Evolutionary conservation across 1,139 yeast species (phyloP).

Genomic region (Yamadazyma jaroonii): DNA sequence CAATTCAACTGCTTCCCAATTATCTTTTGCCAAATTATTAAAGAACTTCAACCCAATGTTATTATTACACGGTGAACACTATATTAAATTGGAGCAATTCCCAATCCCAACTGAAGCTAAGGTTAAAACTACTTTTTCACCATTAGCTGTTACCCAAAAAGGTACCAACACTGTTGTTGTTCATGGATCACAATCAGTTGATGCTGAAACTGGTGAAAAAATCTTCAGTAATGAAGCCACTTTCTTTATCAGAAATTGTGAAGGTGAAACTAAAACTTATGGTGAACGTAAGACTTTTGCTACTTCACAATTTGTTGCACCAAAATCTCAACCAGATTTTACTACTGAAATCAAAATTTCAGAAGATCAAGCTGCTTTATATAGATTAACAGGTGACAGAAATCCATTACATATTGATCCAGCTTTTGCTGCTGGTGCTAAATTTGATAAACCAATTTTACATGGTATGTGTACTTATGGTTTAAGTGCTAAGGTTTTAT

Average conservation of each 20-base stretch:
- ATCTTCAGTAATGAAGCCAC: slow-evolving; percentile 83
- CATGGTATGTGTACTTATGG: slow-evolving; percentile 94
- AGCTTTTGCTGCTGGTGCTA: slow-evolving; percentile 81
- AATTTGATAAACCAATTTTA: slow-evolving; percentile 81
- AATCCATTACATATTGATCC: slow-evolving; percentile 97
- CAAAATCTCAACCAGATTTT: slow-evolving; percentile 67
- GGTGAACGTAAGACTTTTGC: slow-evolving; percentile 57
- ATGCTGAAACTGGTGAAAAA: slow-evolving; percentile 65
- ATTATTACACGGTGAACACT: slow-evolving; percentile 94
- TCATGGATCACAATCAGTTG: slow-evolving; percentile 70
- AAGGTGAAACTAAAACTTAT: slow-evolving; percentile 56
- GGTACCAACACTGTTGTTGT: slow-evolving; percentile 84
- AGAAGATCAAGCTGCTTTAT: slow-evolving; percentile 80
- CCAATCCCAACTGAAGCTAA: slow-evolving; percentile 77
- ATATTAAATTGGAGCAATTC: slow-evolving; percentile 71
- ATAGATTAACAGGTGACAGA: slow-evolving; percentile 90
- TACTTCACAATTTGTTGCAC: slow-evolving; percentile 62
- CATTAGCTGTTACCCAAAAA: slow-evolving; percentile 79
- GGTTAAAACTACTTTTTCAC: slow-evolving; percentile 59
- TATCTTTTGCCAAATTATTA: slow-evolving; percentile 56
- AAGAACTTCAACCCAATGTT: slow-evolving; percentile 86
- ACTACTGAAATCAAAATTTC: slow-evolving; percentile 58
- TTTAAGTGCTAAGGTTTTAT: slow-evolving; percentile 69
- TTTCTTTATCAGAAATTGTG: slow-evolving; percentile 81
- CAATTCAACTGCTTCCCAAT: slow-evolving; percentile 49